Evolutionary conservation across 805 yeast species (phyloP).

Genomic region (Yarrowia sp.): DNA sequence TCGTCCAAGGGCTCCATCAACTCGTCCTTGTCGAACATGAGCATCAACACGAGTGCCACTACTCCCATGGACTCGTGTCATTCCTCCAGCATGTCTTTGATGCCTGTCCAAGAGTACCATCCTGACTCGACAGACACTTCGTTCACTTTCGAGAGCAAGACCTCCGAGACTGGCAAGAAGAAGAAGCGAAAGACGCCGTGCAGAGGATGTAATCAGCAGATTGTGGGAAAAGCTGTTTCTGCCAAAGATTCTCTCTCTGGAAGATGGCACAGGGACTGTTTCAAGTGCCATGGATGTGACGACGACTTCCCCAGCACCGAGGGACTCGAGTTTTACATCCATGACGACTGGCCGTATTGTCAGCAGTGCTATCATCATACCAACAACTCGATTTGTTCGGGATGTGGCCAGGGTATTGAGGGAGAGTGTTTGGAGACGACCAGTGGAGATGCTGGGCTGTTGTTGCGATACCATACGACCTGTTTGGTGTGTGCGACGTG

Average conservation of each 20-base stretch:
- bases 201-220: constrained; percentile 61
- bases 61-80: constrained; percentile 21
- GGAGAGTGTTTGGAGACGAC: constrained; percentile 79
- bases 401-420: constrained; percentile 76
- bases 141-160: constrained; percentile 7
- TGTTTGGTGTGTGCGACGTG: constrained; percentile 75
- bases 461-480: constrained; percentile 68
- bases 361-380: constrained; percentile 68
- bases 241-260: constrained; percentile 77
- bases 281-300: constrained; percentile 67
- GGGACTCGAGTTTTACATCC: constrained; percentile 53
- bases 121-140: neutral
- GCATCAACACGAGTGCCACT: constrained; percentile 18
- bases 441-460: constrained; percentile 43
- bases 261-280: constrained; percentile 91
- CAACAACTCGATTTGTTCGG: constrained; percentile 71
- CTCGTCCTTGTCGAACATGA: constrained; percentile 4
- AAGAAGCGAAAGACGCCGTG: constrained; percentile 44
- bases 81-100: neutral
- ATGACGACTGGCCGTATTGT: constrained; percentile 80
- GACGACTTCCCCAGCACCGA: constrained; percentile 43
- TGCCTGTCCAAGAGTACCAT: constrained; percentile 14
- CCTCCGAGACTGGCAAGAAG: neutral
- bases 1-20: constrained; percentile 3
- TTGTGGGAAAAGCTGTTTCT: constrained; percentile 65